These are phyloP conservation scores for Paragyromitra xinjiangensis DNA, from an alignment of 495 filamentous ascomycete species.

Conservation along the genomic window DNA sequence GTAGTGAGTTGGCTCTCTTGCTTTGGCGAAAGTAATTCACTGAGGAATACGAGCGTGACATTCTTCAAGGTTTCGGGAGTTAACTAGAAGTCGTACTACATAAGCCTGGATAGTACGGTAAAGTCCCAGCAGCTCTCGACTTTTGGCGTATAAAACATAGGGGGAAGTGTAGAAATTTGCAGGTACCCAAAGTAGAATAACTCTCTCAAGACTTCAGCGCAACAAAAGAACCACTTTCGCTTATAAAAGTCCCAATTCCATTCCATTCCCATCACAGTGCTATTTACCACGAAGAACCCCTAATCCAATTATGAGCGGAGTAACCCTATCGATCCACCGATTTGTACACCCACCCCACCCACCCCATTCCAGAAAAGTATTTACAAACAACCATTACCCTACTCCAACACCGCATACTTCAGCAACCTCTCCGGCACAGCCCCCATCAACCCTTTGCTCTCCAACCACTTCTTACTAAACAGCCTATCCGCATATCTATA, in stretches of 20 bases:
- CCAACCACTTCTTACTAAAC: slow-evolving; percentile 88
- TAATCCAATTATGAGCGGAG: not conserved
- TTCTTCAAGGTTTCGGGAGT: too few relatives aligned
- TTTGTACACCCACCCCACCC: slow-evolving; percentile 15
- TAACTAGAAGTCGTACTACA: too few relatives aligned
- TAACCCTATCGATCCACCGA: not conserved
- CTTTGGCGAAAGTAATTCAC: too few relatives aligned
- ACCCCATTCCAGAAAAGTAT: not conserved
- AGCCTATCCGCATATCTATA: slow-evolving; percentile 94
- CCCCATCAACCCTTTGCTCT: slow-evolving; percentile 79
- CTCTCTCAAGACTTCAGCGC: not conserved
- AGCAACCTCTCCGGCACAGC: slow-evolving; percentile 86
- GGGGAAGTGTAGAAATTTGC: not conserved
- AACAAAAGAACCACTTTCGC: too few relatives aligned
- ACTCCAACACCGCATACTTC: slow-evolving; percentile 92
- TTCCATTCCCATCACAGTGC: not conserved
- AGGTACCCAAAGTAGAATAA: not conserved
- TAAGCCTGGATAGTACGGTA: too few relatives aligned
- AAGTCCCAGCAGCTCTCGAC: too few relatives aligned
- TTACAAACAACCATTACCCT: slow-evolving; percentile 44
- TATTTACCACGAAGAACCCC: not conserved
- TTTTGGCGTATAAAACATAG: too few relatives aligned
- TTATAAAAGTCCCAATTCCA: too few relatives aligned
- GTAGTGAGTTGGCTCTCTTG: too few relatives aligned
- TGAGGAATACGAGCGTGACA: too few relatives aligned